A percentile compares a stretch with the other conserved stretches of the same genome.
phyloP scores from a whole-genome alignment of 495 filamentous ascomycete genomes.

The Penicillium macrosclerotiorum region DNA sequence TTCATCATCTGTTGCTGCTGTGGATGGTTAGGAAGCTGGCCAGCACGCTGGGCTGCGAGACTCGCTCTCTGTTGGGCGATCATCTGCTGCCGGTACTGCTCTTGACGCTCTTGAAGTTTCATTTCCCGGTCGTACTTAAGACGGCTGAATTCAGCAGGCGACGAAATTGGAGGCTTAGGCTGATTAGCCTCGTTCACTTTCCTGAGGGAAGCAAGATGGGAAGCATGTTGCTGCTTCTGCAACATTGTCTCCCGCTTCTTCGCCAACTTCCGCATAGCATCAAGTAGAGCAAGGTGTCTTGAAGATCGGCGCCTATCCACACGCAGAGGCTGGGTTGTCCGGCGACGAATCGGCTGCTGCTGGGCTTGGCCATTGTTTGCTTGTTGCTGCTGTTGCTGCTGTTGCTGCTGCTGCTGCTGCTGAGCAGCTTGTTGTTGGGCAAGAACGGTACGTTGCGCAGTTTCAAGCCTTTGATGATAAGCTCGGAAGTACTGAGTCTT shows the following conservation, averaged over 20 bases:
- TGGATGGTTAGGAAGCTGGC: constrained; percentile 39
- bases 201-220: constrained; percentile 64
- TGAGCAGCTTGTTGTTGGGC: constrained; percentile 59
- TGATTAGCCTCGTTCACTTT: constrained; percentile 69
- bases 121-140: constrained; percentile 82
- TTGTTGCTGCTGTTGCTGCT: constrained; percentile 54
- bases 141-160: constrained; percentile 84
- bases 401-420: constrained; percentile 55
- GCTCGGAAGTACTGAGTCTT: constrained; percentile 90
- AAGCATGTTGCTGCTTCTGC: constrained; percentile 83
- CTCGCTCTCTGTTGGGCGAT: constrained; percentile 57
- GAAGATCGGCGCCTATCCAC: constrained; percentile 85
- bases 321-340: constrained; percentile 68
- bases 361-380: constrained; percentile 55
- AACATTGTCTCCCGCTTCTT: constrained; percentile 84
- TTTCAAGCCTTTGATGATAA: constrained; percentile 77
- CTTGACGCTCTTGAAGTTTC: constrained; percentile 71
- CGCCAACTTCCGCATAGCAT: constrained; percentile 91
- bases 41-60: constrained; percentile 41
- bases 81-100: constrained; percentile 63
- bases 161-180: constrained; percentile 58
- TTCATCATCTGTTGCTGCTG: constrained; percentile 32
- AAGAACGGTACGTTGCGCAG: constrained; percentile 65
- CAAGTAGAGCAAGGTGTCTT: constrained; percentile 81
- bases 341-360: constrained; percentile 57